Evolutionary conservation across 495 filamentous ascomycete species (phyloP), one percentile per base, ranked within the genome.

Genomic region (Podospora tetraspora): DNA sequence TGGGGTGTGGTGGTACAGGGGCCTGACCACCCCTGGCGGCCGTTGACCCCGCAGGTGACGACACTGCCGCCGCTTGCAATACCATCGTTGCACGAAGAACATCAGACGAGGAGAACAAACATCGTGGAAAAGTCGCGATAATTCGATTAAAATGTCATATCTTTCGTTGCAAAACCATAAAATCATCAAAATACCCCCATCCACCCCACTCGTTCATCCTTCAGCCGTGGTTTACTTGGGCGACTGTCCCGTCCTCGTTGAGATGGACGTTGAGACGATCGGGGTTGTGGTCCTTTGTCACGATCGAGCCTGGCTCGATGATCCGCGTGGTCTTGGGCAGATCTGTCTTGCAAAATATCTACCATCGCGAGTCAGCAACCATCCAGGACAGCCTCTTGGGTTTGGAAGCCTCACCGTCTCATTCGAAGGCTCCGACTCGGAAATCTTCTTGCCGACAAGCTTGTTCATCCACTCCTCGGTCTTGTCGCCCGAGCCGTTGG

Each of bases 331-430:
- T 72, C 68, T 90, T 70, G 0, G 92, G 92, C 16, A 95, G 84
- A 43, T 94, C 91, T 52, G 81, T 82, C 76, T 89, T 92, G 66
- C 91, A 89, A 72, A 94, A 95, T 8, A 83, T 88, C 91, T 93
- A 70, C 30, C 19, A 56, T 19, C 21, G 24, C 22, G 8, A 27
- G 24, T 19, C 16, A 58, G 58, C 11, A 19, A 23, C 8, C 7
- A 43, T 32, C 5, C 21, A 61, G 22, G 3, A 6, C 13, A 0
- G 34, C 5, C 43, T 16, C 4, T 12, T 5, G 7, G 12, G 29
- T 21, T 6, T 2, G 4, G 29, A 32, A 1, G 0, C 72, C 81
- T 25, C 68, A 83, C 82, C 23, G 80, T 83, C 70, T 83, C 82
- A 59, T 71, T 75, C 3, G 80, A 77, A n/a, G 72, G 59, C 29